Evolutionary conservation across 495 filamentous ascomycete genomes (phyloP).

Genomic region (Pyrenula aspistea): DNA sequence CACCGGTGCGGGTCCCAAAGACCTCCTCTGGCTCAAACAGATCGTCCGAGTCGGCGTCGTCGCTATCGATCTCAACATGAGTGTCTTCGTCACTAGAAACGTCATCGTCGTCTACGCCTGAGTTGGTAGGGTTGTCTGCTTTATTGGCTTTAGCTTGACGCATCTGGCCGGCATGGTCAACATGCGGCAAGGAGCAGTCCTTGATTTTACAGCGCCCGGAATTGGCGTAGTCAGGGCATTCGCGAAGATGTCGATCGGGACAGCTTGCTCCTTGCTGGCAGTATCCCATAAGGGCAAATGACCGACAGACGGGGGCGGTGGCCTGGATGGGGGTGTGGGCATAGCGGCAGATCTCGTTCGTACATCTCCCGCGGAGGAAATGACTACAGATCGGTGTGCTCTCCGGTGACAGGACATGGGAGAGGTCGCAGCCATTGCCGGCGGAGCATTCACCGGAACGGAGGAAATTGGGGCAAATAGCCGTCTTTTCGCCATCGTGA

Average conservation of each 20-base stretch:
- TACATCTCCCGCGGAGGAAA: slow-evolving; percentile 83
- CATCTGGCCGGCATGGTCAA: slow-evolving; percentile 70
- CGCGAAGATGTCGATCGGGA: slow-evolving; percentile 70
- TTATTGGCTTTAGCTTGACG: slow-evolving; percentile 42
- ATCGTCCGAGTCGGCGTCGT: slow-evolving; percentile 84
- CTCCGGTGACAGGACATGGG: slow-evolving; percentile 78
- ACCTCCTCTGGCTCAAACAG: slow-evolving; percentile 49
- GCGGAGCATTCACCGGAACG: slow-evolving; percentile 65
- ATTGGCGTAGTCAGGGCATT: slow-evolving; percentile 94
- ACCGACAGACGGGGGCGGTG: slow-evolving; percentile 68
- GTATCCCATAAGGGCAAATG: slow-evolving; percentile 80
- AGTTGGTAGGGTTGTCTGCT: slow-evolving; percentile 14
- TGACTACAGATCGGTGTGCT: slow-evolving; percentile 80
- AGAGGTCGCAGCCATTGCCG: slow-evolving; percentile 81
- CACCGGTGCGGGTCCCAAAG: slow-evolving; percentile 31
- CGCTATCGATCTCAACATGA: slow-evolving; percentile 59
- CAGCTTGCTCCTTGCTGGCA: slow-evolving; percentile 76
- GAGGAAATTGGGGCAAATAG: slow-evolving; percentile 81
- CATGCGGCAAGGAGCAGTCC: slow-evolving; percentile 75
- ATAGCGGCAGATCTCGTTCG: slow-evolving; percentile 81
- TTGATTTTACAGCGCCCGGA: slow-evolving; percentile 70
- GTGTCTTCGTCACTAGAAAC: slow-evolving; percentile 78
- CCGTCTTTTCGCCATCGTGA: slow-evolving; percentile 81
- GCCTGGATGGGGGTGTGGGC: slow-evolving; percentile 75
- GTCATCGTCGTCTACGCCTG: slow-evolving; percentile 55